Base-by-base conservation (phyloP, 2,329 filamentous ascomycete species). In the Apiospora koreana region DNA sequence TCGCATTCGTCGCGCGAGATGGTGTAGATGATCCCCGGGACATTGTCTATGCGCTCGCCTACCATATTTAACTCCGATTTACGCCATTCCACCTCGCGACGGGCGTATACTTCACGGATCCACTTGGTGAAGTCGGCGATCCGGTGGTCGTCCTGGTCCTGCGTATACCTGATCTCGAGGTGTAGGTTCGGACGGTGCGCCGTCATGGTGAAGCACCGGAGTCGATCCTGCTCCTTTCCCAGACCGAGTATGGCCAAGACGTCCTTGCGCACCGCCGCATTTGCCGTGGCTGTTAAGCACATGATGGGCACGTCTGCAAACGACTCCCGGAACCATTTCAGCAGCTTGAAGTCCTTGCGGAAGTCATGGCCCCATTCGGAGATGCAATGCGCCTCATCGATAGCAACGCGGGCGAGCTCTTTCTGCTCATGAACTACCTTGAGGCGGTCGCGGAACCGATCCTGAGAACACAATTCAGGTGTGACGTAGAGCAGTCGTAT, bases 291-390 rank as follows among this genome's bases (percentile, higher is more conserved):
- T 0, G 95, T 98, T 18, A 97, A 88, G 73, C 94, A 97, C 80
- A 96, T 97, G 72, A 98, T 92, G 5, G 95, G 95, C 0, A 98
- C 93, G 69, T 93, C 88, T 0, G 94, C 93, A 74, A 96, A 94
- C 7, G 90, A 90, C 66, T 89, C 86, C 75, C 93, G 92, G 83
- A 98, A 96, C 90, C 94, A 98, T 2, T 89, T 91, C 8, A 98
- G 86, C 25, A 92, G 89, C 78, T 96, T 94, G 81, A 97, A 98
- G 70, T 94, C 93, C 45, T 92, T 93, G n/a, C 95, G 92, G 79
- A 98, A 98, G 80, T 98, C 95, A 79, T 98, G 95, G 1, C 95
- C 95, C 95, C 95, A 98, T 90, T 98, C 95, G 31, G 94, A 97
- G 75, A 98, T 97, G 80, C 95, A 98, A 80, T 98, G 95, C 2